Conservation (phyloP, 2,329 filamentous ascomycete genomes). For the Fusarium verrucosum region DNA sequence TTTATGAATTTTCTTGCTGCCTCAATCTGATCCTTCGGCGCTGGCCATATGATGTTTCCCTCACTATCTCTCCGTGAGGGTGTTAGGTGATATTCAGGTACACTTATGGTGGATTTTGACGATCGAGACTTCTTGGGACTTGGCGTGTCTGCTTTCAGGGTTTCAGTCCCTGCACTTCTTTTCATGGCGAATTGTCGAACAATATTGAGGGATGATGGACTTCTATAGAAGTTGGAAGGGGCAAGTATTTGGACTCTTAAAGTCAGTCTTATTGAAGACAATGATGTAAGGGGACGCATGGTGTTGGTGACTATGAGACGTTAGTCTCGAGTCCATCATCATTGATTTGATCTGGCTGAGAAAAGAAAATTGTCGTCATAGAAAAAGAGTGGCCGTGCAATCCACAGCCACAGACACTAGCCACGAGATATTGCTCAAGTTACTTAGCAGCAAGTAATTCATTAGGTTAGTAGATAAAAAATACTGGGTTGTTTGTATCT, state of each 20-base stretch:
- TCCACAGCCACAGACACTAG: background rate
- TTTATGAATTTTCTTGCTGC: slow-evolving; percentile 64
- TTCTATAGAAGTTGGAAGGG: rapidly evolving
- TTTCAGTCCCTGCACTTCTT: background rate
- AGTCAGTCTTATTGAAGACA: too few relatives aligned
- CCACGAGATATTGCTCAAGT: background rate
- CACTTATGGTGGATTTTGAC: background rate
- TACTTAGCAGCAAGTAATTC: background rate
- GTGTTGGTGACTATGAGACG: background rate
- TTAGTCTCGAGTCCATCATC: background rate
- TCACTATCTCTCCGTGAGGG: slow-evolving; percentile 47
- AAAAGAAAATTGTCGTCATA: slow-evolving; percentile 17
- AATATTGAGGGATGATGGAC: background rate
- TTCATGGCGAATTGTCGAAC: slow-evolving; percentile 13
- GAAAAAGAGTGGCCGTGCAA: slow-evolving; percentile 4
- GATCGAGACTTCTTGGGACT: slow-evolving; percentile 10
- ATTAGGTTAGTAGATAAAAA: too few relatives aligned
- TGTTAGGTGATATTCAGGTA: slow-evolving; percentile 27
- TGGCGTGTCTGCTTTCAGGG: background rate
- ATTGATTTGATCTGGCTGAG: background rate
- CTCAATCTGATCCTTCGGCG: slow-evolving; percentile 63
- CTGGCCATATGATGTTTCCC: slow-evolving; percentile 69
- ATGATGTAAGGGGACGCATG: slow-evolving; percentile 2
- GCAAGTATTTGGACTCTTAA: rapidly evolving
- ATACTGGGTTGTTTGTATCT: too few relatives aligned